Evolutionary conservation across 2,329 filamentous ascomycete genomes (phyloP).

Genomic region (Colletotrichum gloeosporioides): DNA sequence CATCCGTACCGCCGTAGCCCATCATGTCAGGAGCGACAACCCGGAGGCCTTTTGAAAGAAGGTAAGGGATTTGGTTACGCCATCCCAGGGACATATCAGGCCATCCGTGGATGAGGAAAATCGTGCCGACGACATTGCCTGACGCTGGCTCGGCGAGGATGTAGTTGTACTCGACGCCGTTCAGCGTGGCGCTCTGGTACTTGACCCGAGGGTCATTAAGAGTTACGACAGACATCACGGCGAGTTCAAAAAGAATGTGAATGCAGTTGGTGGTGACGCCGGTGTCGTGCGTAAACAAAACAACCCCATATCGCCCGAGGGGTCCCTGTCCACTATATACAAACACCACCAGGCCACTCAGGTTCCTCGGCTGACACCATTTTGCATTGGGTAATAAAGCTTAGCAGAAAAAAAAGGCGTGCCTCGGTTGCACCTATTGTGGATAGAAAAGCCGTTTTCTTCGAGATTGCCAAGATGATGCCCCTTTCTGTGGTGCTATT

Average conservation of each 20-base stretch:
- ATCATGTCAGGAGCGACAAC: slow-evolving; percentile 81
- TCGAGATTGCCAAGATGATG: background rate
- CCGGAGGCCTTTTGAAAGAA: slow-evolving; percentile 69
- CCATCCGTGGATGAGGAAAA: slow-evolving; percentile 67
- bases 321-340: background rate
- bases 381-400: background rate
- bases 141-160: slow-evolving; percentile 50
- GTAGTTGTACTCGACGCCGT: slow-evolving; percentile 68
- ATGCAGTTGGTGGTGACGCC: background rate
- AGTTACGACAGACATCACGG: background rate
- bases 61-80: slow-evolving; percentile 78
- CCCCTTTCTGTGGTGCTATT: background rate
- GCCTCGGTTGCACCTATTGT: background rate
- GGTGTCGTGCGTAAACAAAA: background rate
- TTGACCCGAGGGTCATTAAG: background rate
- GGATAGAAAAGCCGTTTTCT: background rate
- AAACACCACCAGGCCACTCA: background rate
- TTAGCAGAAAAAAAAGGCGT: background rate
- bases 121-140: slow-evolving; percentile 39
- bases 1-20: slow-evolving; percentile 75
- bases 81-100: slow-evolving; percentile 78
- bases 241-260: background rate
- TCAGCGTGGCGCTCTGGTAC: slow-evolving; percentile 8
- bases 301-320: background rate
- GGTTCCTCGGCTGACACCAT: background rate